Conservation (phyloP, 1,139 yeast genomes). For the Eremothecium sinecaudum region DNA sequence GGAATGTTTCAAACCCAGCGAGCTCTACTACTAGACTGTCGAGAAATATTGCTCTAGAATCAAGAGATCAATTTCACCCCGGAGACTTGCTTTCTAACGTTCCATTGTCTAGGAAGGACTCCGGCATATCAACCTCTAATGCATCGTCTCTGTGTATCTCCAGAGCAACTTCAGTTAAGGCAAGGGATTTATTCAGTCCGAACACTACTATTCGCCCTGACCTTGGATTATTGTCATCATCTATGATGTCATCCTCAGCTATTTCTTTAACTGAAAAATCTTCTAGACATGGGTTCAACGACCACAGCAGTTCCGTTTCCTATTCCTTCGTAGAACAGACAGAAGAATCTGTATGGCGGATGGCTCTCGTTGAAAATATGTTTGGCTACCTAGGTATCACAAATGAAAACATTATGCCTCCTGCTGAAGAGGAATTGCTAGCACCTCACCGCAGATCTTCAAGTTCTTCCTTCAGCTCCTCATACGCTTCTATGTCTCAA, state of each 20-base stretch:
- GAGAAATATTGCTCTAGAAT: slow-evolving; percentile 56
- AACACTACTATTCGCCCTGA: not conserved
- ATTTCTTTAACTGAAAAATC: not conserved
- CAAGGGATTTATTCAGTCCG: not conserved
- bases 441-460: slow-evolving; percentile 11
- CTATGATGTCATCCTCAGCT: slow-evolving; percentile 2
- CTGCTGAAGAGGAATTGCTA: slow-evolving; percentile 9
- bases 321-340: slow-evolving; percentile 54
- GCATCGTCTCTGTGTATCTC: not conserved
- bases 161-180: not conserved
- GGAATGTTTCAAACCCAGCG: slow-evolving; percentile 10
- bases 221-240: not conserved
- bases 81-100: slow-evolving; percentile 81
- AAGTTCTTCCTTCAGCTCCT: slow-evolving; percentile 13
- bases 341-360: slow-evolving; percentile 60
- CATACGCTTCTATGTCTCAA: slow-evolving; percentile 14
- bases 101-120: slow-evolving; percentile 52
- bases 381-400: slow-evolving; percentile 65
- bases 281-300: slow-evolving; percentile 9
- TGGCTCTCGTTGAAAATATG: slow-evolving; percentile 67
- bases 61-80: slow-evolving; percentile 57
- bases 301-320: slow-evolving; percentile 37
- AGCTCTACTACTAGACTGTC: slow-evolving; percentile 31
- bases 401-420: slow-evolving; percentile 32
- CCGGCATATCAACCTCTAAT: slow-evolving; percentile 8